Evolutionary conservation across 352 stramenopile species (phyloP).

Genomic region (Phytopythium helicoides): DNA sequence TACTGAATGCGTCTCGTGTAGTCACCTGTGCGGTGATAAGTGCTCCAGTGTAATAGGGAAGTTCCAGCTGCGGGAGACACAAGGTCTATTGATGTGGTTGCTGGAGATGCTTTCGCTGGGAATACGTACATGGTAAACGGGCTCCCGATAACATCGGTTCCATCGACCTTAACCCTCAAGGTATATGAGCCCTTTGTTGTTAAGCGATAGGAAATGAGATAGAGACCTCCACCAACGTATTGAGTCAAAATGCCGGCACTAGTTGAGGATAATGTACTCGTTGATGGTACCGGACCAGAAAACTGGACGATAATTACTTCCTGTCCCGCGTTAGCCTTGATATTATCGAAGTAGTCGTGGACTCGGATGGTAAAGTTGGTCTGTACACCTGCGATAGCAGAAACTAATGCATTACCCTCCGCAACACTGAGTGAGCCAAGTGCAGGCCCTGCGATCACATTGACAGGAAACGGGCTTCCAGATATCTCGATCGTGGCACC

Average conservation of each 20-base stretch:
- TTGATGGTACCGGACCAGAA: slow-evolving; percentile 25
- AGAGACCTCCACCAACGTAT: slow-evolving; percentile 36
- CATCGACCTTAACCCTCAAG: slow-evolving; percentile 42
- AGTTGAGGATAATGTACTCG: slow-evolving; percentile 7
- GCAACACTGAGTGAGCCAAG: slow-evolving; percentile 44
- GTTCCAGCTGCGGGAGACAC: slow-evolving; percentile 19
- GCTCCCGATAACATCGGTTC: slow-evolving; percentile 31
- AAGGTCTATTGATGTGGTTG: slow-evolving; percentile 53
- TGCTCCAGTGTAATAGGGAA: slow-evolving; percentile 25
- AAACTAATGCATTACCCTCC: slow-evolving; percentile 40
- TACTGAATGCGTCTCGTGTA: slow-evolving; percentile 42
- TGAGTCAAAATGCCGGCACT: slow-evolving; percentile 20
- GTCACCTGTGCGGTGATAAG: slow-evolving; percentile 37
- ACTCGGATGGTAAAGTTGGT: slow-evolving; percentile 54
- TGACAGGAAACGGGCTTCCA: slow-evolving; percentile 50
- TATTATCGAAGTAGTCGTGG: slow-evolving; percentile 54
- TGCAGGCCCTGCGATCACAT: slow-evolving; percentile 45
- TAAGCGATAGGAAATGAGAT: slow-evolving; percentile 41
- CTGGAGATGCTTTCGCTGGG: slow-evolving; percentile 31
- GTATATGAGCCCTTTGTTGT: slow-evolving; percentile 41
- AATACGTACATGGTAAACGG: slow-evolving; percentile 65
- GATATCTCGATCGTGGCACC: slow-evolving; percentile 20
- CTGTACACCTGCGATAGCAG: slow-evolving; percentile 42
- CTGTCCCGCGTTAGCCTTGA: slow-evolving; percentile 52
- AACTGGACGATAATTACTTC: slow-evolving; percentile 43